Conservation (phyloP, 2,329 filamentous ascomycete genomes). For the Myriosclerotinia scirpicola region DNA sequence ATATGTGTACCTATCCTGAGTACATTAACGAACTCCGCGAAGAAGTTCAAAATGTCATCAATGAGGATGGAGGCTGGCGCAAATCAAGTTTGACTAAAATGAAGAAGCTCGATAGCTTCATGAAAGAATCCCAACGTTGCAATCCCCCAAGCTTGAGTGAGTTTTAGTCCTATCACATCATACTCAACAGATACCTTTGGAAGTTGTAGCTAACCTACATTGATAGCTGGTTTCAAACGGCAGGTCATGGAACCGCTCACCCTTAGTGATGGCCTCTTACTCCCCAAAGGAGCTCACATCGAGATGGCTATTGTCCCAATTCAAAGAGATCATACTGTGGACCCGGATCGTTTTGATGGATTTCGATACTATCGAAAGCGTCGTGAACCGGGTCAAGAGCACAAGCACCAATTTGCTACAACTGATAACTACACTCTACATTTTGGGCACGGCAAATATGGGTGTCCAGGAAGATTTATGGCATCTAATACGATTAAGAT, state of each 20-base stretch:
- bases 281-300: slow-evolving; percentile 1
- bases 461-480: slow-evolving; percentile 45
- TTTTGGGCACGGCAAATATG: slow-evolving; percentile 45
- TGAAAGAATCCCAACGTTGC: slow-evolving; percentile 44
- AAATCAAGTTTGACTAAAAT: slow-evolving; percentile 12
- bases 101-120: slow-evolving; percentile 42
- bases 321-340: slow-evolving; percentile 1
- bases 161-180: slow-evolving; percentile 19
- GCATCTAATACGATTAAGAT: slow-evolving; percentile 30
- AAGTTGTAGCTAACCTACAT: neutral
- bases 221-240: slow-evolving; percentile 19
- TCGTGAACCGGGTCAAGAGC: neutral
- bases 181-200: slow-evolving; percentile 13
- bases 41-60: slow-evolving; percentile 32
- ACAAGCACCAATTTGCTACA: slow-evolving; percentile 17
- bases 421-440: slow-evolving; percentile 3
- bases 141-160: slow-evolving; percentile 34
- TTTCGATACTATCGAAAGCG: slow-evolving; percentile 22
- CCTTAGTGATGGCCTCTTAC: slow-evolving; percentile 26
- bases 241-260: slow-evolving; percentile 28
- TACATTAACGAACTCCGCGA: slow-evolving; percentile 33
- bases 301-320: neutral
- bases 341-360: slow-evolving; percentile 12
- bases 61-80: slow-evolving; percentile 6
- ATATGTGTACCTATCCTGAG: slow-evolving; percentile 29